Base-by-base conservation (phyloP, 1,139 yeast genomes). In the Debaryomyces psychrophilus region DNA sequence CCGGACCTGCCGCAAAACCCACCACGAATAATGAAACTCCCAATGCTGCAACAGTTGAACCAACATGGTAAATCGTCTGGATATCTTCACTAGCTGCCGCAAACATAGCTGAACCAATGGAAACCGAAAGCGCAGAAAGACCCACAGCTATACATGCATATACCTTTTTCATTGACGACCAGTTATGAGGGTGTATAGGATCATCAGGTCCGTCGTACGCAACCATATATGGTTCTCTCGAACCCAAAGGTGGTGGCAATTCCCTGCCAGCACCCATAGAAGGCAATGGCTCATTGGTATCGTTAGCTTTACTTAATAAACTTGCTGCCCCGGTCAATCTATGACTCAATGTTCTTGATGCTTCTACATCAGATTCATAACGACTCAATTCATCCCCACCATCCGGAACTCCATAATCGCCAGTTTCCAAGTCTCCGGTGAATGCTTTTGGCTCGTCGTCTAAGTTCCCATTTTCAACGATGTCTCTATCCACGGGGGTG, bases 1-100 rank as follows among this genome's bases (percentile, higher is more conserved):
- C 69, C 6, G 96, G 96, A 14, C 96, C 95, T 0, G 86, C 76
- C 0, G 95, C 95, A 63, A 87, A 87, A 17, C 96, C 96, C 37
- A 85, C 59, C 17, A 89, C 95, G 56, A 80, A 89, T 25, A 88
- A 70, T 0, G 95, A 82, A 9, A 87, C 76, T 44, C 88, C 86
- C 37, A 88, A 71, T 7, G 85, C 74, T 7, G 83, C 81, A 4
- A 81, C 86, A 14, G 77, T 82, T 8, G 59, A 52, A 17, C 83
- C 81, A 31, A 86, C 79, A 45, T 76, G 77, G 59, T 63, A 86
- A 40, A 67, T 60, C 31, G 51, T 67, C 51, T 73, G 57, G 37
- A 85, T 56, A 18, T 63, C 73, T 0, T 58, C 47, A 8, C 76
- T 68, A 5, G 77, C 85, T 33, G 81, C 71, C 1, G 89, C 74